Evolutionary conservation across 345 rosid genomes (phyloP), one percentile per base, ranked within the genome.

Genomic region (Linum lewisii): DNA sequence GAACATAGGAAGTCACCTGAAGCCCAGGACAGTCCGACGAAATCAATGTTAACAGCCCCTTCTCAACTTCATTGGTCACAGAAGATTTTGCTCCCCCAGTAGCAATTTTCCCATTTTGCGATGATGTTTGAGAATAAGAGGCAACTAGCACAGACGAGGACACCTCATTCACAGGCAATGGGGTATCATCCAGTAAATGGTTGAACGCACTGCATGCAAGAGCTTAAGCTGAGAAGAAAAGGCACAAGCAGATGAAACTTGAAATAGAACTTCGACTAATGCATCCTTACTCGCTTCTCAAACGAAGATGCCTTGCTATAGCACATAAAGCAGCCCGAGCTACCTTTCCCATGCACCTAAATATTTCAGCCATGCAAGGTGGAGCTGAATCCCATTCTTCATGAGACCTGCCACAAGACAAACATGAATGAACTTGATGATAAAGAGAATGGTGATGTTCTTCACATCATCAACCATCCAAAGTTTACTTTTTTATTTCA

Each of bases 321-420:
- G 86, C 93, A 75, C 82, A 82, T 55, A 92, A 71, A 70, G 87
- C 84, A 70, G 88, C 85, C 54, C 98, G 86, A 73, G 98, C 98
- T 61, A 82, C 98, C 77, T 81, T 92, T 42, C 98, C 98, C 93
- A 92, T 82, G 59, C 93, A 82, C 80, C 88, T 72, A 66, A 83
- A 92, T 55, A 84, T 65, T 72, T 92, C 98, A 69, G 84, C 84
- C 97, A 88, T 86, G 72, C 98, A 92, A 2, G 98, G 95, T 25
- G 98, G 98, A 47, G 93, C 83, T 24, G 98, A 81, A 70, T 88
- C 97, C 74, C 84, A 77, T 76, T 92, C 95, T 75, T 88, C 98
- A 66, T 83, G 70, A 47, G 95, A 78, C 75, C 98, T 92, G 60
- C 59, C 57, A 73, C 15, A 72, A 58, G 32, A 66, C 60, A 71